These are phyloP conservation scores for Rhytidhysteron rufulum DNA, from an alignment of 2,329 filamentous ascomycete genomes.

Conservation along the genomic window DNA sequence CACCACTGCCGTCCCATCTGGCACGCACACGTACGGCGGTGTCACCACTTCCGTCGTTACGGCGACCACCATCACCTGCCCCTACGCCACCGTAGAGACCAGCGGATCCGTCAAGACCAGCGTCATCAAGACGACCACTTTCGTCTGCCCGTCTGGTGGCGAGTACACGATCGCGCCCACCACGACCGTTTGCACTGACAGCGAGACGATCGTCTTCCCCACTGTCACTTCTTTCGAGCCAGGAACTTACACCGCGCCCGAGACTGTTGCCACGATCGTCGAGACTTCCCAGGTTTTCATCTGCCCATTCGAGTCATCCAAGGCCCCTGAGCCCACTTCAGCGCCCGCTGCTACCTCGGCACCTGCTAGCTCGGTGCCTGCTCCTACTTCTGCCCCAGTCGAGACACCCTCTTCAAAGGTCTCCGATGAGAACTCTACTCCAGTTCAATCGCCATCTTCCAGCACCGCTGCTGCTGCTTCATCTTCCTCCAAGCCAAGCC, in stretches of 20 bases:
- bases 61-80: slow-evolving; percentile 66
- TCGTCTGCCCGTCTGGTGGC: slow-evolving; percentile 68
- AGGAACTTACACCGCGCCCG: slow-evolving; percentile 69
- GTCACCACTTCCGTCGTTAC: slow-evolving; percentile 67
- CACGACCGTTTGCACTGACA: slow-evolving; percentile 56
- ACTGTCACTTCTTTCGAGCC: slow-evolving; percentile 61
- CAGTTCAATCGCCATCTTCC: slow-evolving; percentile 9
- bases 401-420: slow-evolving; percentile 7
- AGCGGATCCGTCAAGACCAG: slow-evolving; percentile 57
- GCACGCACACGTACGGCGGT: slow-evolving; percentile 67
- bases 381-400: neutral
- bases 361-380: neutral
- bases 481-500: slow-evolving; percentile 17
- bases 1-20: slow-evolving; percentile 59
- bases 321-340: slow-evolving; percentile 4
- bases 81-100: slow-evolving; percentile 63
- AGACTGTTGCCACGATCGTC: slow-evolving; percentile 64
- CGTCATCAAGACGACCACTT: slow-evolving; percentile 66
- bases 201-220: slow-evolving; percentile 52
- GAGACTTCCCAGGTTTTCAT: slow-evolving; percentile 65
- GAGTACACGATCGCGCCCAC: slow-evolving; percentile 71
- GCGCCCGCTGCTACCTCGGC: slow-evolving; percentile 1
- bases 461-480: slow-evolving; percentile 14
- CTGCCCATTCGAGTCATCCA: slow-evolving; percentile 57
- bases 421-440: neutral